Base-by-base conservation (phyloP, 768 basidiomycete species). In the Trametes cubensis region DNA sequence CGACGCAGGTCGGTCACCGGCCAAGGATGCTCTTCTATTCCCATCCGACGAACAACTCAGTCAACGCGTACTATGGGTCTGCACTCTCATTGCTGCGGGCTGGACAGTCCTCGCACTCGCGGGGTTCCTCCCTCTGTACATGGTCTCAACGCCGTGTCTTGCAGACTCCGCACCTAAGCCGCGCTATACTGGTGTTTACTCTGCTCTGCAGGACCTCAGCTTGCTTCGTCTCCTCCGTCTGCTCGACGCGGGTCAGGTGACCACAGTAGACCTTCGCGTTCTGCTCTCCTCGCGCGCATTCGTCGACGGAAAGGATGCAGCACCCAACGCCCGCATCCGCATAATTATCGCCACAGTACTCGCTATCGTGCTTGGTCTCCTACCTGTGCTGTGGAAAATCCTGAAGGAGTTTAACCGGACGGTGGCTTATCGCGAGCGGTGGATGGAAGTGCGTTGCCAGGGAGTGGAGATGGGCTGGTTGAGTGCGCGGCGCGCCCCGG, bases 401-500 rank as follows among this genome's bases (percentile, higher is more conserved):
- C 68, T 90, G 49, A 77, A 76, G 64, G 88, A 92, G 72, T 87
- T 89, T 69, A 83, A 81, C 67, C 74, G 69, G 17, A 72, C 89
- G 3, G 79, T 83, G 3, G 79, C 75, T 8, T 86, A 82, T 68
- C 80, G 86, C 50, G 73, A 76, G 45, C 78, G 81, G 28, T 93
- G 91, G 85, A 69, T 85, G 18, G 77, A 83, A 30, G 75, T 85
- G 1, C 82, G 81, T 54, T 90, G 92, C 69, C 83, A 82, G 63
- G 84, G 84, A 3, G 78, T 85, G 62, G 90, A 93, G 67, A 79
- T 94, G 76, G 91, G 85, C 6, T 92, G 90, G 86, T 74, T 92
- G 44, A 85, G 85, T 67, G 83, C 82, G 0, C 76, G 74, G 4
- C 72, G 78, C 23, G 88, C 89, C 3, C 87, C 86, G 18, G 89